Percentiles rank a stretch among this genome's conserved stretches.
Evolutionary conservation across 2,329 filamentous ascomycete genomes (phyloP).

Genomic region (Aspergillus ustus): DNA sequence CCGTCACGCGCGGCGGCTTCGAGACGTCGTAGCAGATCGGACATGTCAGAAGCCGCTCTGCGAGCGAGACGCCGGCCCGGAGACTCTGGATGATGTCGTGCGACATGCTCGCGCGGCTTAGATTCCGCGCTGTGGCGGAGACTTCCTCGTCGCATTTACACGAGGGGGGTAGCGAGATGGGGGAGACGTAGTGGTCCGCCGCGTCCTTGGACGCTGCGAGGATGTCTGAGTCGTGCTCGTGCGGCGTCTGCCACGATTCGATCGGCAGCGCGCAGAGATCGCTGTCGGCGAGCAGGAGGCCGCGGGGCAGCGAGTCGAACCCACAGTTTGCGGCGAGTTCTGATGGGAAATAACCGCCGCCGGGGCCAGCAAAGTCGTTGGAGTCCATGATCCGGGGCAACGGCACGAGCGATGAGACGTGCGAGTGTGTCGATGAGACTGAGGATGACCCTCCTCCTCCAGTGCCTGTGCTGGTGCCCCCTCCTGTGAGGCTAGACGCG

Average conservation of each 20-base stretch:
- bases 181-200: neutral
- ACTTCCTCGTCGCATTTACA: constrained; percentile 9
- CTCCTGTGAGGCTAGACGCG: neutral
- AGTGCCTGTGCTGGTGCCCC: neutral
- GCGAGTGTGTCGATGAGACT: neutral
- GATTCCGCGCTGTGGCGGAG: neutral
- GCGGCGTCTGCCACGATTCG: neutral
- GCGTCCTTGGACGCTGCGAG: neutral
- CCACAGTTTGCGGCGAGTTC: neutral
- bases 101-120: neutral
- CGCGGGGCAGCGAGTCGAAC: neutral
- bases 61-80: neutral
- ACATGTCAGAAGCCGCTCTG: constrained; percentile 2
- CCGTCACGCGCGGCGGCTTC: constrained; percentile 1
- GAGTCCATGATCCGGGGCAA: neutral
- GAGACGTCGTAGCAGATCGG: constrained; percentile 1
- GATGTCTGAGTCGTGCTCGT: neutral
- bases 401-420: neutral
- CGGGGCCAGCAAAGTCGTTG: neutral
- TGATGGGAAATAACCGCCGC: neutral
- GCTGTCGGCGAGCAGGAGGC: neutral
- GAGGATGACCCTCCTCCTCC: neutral
- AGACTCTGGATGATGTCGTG: constrained; percentile 2
- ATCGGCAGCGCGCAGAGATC: constrained; percentile 1
- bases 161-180: neutral